A percentile compares a stretch with the other conserved stretches of the same genome.
Evolutionary conservation across 805 yeast species (phyloP).

Genomic region (Hanseniaspora vineae): DNA sequence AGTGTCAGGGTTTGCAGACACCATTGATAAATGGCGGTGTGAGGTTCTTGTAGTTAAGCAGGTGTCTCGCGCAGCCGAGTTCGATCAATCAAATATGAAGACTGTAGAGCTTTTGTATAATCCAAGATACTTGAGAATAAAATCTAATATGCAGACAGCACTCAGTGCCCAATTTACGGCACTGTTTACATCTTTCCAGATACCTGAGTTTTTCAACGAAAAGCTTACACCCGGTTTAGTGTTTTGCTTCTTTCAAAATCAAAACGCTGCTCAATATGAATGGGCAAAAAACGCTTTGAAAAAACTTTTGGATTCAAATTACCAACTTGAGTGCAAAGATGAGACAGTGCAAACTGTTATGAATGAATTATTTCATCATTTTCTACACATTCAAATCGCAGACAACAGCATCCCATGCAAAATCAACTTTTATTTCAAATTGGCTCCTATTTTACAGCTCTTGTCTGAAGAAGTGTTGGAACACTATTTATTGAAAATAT

Average conservation of each 20-base stretch:
- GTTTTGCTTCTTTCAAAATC: background rate
- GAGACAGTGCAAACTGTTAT: background rate
- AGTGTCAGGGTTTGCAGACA: conserved; percentile 22
- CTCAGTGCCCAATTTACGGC: background rate
- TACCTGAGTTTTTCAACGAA: background rate
- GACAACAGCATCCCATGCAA: background rate
- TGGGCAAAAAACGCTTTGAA: background rate
- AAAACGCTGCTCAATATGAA: background rate
- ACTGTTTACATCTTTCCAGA: background rate
- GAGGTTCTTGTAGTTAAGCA: conserved; percentile 8
- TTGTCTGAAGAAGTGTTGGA: conserved; percentile 15
- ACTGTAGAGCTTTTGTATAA: background rate
- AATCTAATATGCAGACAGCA: background rate
- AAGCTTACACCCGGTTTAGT: background rate
- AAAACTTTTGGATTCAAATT: background rate
- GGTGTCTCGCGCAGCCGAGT: background rate
- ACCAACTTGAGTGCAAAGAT: background rate
- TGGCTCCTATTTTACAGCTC: conserved; percentile 18
- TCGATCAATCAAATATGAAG: background rate
- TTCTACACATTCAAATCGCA: conserved; percentile 1
- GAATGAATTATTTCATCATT: background rate
- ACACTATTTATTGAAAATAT: conserved; percentile 19
- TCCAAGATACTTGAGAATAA: background rate
- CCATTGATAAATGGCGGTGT: conserved; percentile 25
- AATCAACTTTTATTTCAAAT: conserved; percentile 17